phyloP scores from a whole-genome alignment of 768 basidiomycete genomes.

The Boletus patriciae region DNA sequence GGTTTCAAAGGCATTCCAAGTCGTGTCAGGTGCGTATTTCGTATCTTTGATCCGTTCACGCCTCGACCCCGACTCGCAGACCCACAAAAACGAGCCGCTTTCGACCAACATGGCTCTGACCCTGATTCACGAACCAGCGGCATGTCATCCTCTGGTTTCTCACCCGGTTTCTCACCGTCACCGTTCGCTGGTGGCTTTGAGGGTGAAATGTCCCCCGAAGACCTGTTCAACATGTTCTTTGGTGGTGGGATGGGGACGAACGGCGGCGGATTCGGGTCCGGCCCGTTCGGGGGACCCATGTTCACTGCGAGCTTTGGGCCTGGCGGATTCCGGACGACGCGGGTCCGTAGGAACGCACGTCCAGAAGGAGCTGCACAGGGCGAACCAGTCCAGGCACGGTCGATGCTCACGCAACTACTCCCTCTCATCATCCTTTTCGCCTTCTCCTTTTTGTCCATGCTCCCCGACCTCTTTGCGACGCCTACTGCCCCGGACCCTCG shows the following conservation, averaged over 20 bases:
- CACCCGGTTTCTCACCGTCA: conserved; percentile 50
- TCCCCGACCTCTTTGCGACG: conserved; percentile 74
- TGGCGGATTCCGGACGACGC: conserved; percentile 76
- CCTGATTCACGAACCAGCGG: conserved; percentile 82
- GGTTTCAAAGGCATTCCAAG: conserved; percentile 97
- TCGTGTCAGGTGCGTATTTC: conserved; percentile 65
- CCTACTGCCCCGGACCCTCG: conserved; percentile 72
- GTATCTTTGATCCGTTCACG: background rate
- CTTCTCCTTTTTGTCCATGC: conserved; percentile 78
- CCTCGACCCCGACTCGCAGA: conserved; percentile 44
- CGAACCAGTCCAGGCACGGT: conserved; percentile 49
- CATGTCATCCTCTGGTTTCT: conserved; percentile 55
- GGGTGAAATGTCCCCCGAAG: conserved; percentile 90
- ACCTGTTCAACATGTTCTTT: conserved; percentile 99
- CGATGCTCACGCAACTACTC: conserved; percentile 71
- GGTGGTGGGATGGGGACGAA: conserved; percentile 54
- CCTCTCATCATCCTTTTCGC: conserved; percentile 82
- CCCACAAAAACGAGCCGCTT: conserved; percentile 84
- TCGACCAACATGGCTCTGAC: conserved; percentile 82
- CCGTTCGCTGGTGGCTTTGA: conserved; percentile 63
- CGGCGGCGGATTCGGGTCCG: conserved; percentile 55
- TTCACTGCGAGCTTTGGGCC: conserved; percentile 81
- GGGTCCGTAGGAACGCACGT: conserved; percentile 45
- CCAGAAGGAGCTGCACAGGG: conserved; percentile 37
- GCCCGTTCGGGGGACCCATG: conserved; percentile 49